Percentiles rank a stretch among this genome's conserved stretches.
These are phyloP conservation scores for Fusarium bulbicola DNA, from an alignment of 2,329 filamentous ascomycete species.

Conservation along the genomic window DNA sequence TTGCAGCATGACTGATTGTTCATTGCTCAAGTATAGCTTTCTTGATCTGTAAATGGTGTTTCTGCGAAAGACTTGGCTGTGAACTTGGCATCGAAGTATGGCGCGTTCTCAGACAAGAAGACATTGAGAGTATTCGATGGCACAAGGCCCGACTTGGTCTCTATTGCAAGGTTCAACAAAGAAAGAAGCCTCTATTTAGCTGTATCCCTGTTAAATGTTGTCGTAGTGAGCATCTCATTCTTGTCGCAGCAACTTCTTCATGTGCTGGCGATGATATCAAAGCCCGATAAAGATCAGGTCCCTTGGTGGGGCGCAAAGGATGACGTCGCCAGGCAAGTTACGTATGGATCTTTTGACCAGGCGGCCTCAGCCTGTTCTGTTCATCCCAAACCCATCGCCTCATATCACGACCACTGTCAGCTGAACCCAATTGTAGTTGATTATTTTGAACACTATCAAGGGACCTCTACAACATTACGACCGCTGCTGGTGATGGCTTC, in stretches of 20 bases:
- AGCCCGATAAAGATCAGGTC: not conserved
- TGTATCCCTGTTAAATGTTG: no score
- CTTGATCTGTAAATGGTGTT: not conserved
- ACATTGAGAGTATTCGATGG: not conserved
- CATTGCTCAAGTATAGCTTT: no score
- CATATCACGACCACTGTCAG: not conserved
- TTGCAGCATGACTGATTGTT: not conserved
- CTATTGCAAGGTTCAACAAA: not conserved
- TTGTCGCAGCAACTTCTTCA: not conserved
- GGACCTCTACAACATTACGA: not conserved
- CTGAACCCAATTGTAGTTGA: not conserved
- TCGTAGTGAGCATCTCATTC: not conserved
- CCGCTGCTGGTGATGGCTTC: constrained; percentile 65
- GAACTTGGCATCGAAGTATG: not conserved
- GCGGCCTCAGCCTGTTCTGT: constrained; percentile 17
- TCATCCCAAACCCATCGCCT: not conserved
- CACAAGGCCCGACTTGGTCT: rapidly evolving
- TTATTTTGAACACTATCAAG: not conserved
- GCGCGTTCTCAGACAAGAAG: not conserved
- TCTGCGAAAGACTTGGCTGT: not conserved
- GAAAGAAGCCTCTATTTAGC: rapidly evolving
- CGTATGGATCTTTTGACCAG: not conserved
- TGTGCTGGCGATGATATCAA: constrained; percentile 15
- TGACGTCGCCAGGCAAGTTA: constrained; percentile 36
- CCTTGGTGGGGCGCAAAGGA: constrained; percentile 25